Conservation (phyloP, 2,329 filamentous ascomycete species). For the Clarireedia paspali region DNA sequence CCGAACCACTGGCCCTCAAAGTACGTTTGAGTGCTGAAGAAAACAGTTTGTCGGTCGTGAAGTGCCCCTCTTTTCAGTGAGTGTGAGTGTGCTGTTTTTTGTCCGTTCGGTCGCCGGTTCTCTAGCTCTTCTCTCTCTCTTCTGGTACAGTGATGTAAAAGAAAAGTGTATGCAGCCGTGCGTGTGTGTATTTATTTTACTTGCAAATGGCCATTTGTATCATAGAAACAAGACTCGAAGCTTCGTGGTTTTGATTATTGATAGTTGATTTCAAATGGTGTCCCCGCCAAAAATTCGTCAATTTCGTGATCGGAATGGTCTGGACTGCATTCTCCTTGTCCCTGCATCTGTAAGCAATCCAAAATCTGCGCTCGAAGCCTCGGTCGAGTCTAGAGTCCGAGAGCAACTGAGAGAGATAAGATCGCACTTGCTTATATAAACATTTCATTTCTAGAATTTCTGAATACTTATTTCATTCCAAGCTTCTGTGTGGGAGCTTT, state of each 20-base stretch:
- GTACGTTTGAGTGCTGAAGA: slow-evolving; percentile 72
- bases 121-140: background rate
- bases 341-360: background rate
- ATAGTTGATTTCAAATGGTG: slow-evolving; percentile 21
- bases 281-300: slow-evolving; percentile 16
- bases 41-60: slow-evolving; percentile 74
- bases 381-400: background rate
- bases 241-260: background rate
- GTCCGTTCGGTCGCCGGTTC: background rate
- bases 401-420: background rate
- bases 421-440: background rate
- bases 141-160: background rate
- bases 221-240: background rate
- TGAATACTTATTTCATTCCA: too few relatives aligned
- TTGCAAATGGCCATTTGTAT: too few relatives aligned
- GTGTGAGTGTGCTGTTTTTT: background rate
- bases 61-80: background rate
- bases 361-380: background rate
- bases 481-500: too few relatives aligned
- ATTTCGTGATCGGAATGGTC: slow-evolving; percentile 17
- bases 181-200: too few relatives aligned
- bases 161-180: background rate
- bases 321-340: slow-evolving; percentile 5
- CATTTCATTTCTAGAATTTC: too few relatives aligned
- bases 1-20: slow-evolving; percentile 64